These are phyloP conservation scores for Wickerhamomyces subpelliculosus DNA, from an alignment of 805 yeast genomes.

Conservation along the genomic window DNA sequence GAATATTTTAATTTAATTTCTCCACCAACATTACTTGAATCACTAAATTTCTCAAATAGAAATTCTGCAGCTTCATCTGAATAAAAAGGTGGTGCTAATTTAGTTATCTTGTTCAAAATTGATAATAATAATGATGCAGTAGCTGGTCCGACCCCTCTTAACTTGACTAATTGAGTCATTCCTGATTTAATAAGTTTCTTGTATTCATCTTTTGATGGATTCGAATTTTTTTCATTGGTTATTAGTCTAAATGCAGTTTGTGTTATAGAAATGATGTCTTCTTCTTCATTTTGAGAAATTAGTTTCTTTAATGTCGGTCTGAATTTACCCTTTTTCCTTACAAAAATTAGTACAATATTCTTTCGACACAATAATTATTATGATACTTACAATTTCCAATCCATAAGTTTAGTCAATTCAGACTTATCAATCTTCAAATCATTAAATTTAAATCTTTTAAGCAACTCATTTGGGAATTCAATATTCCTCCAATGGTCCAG, in stretches of 20 bases:
- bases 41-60: slow-evolving; percentile 5
- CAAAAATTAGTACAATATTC: background rate
- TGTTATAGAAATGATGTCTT: slow-evolving; percentile 6
- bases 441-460: slow-evolving; percentile 2
- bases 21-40: too few species aligned
- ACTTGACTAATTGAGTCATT: slow-evolving; percentile 2
- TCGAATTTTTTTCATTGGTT: background rate
- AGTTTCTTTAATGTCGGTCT: slow-evolving; percentile 18
- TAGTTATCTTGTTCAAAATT: slow-evolving; percentile 7
- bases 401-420: slow-evolving; percentile 18
- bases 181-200: slow-evolving; percentile 6
- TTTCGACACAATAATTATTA: too few species aligned
- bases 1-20: slow-evolving; percentile 15
- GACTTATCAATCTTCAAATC: slow-evolving; percentile 8
- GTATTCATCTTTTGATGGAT: slow-evolving; percentile 7
- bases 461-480: slow-evolving; percentile 5
- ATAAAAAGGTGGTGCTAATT: slow-evolving; percentile 20
- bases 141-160: slow-evolving; percentile 23
- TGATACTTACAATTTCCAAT: slow-evolving; percentile 18
- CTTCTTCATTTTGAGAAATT: slow-evolving; percentile 14
- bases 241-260: slow-evolving; percentile 9
- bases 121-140: slow-evolving; percentile 20
- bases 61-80: slow-evolving; percentile 19
- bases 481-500: slow-evolving; percentile 17
- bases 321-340: slow-evolving; percentile 19